Conservation (phyloP, 179 eudicot genomes). For the Sideroxylon spinosum region DNA sequence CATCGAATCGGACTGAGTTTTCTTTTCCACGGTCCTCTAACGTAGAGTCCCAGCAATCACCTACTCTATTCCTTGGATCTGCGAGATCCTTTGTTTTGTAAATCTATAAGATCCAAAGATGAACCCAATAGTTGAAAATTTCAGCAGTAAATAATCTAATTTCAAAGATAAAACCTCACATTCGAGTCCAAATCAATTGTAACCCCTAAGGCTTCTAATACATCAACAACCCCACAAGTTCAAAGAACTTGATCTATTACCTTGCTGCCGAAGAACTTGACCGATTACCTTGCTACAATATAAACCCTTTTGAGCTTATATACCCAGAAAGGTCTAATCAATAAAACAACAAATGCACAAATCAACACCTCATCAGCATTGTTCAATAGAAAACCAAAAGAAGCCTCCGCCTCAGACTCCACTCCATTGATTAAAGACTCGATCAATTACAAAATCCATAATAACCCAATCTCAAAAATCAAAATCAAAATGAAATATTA, state of each 20-base stretch:
- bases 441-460: constrained; percentile 46
- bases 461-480: not conserved
- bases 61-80: too few species aligned
- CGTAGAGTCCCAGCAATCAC: too few species aligned
- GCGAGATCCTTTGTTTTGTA: too few species aligned
- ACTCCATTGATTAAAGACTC: constrained; percentile 57
- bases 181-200: constrained; percentile 77
- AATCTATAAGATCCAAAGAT: too few species aligned
- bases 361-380: constrained; percentile 78
- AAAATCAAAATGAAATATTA: not conserved
- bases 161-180: constrained; percentile 36
- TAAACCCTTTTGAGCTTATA: not conserved
- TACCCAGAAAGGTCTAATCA: constrained; percentile 23
- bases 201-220: constrained; percentile 81
- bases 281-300: constrained; percentile 88
- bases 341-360: constrained; percentile 85
- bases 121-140: too few species aligned
- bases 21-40: too few species aligned
- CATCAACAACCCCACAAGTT: constrained; percentile 99
- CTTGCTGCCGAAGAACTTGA: constrained; percentile 99
- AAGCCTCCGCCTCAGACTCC: constrained; percentile 64
- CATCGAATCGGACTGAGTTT: too few species aligned
- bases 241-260: constrained; percentile 93
- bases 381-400: constrained; percentile 61
- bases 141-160: not conserved